These are phyloP conservation scores for Letharia columbiana DNA, from an alignment of 495 filamentous ascomycete genomes.

Conservation along the genomic window DNA sequence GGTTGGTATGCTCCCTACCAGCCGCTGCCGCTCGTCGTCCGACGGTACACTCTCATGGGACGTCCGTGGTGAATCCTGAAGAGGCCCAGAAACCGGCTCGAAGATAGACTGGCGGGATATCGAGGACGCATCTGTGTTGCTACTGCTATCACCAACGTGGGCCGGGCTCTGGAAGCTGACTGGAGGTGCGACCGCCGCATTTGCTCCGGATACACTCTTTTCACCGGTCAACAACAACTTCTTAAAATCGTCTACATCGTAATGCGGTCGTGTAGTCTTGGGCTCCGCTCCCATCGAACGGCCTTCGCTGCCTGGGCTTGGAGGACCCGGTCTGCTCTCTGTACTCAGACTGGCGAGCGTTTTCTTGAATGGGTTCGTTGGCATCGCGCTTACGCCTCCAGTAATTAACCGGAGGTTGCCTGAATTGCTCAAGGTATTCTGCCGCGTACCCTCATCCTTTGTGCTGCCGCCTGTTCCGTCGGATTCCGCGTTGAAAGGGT, in stretches of 20 bases:
- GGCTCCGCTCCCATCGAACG: not conserved
- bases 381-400: not conserved
- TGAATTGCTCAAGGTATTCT: constrained; percentile 18
- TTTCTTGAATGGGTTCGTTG: constrained; percentile 22
- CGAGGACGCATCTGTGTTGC: constrained; percentile 40
- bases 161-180: constrained; percentile 19
- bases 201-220: constrained; percentile 11
- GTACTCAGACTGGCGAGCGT: constrained; percentile 13
- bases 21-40: constrained; percentile 35
- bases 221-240: constrained; percentile 52
- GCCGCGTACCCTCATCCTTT: constrained; percentile 16
- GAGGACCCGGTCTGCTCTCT: constrained; percentile 2
- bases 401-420: not conserved
- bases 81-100: constrained; percentile 28
- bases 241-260: constrained; percentile 57
- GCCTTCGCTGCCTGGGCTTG: not conserved
- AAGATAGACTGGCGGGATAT: constrained; percentile 40
- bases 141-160: constrained; percentile 34
- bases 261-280: constrained; percentile 26
- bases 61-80: constrained; percentile 38
- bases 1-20: constrained; percentile 24
- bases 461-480: constrained; percentile 9
- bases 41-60: constrained; percentile 36
- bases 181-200: constrained; percentile 9
- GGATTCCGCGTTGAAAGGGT: constrained; percentile 23